These are phyloP conservation scores for Physaria fendleri DNA, from an alignment of 345 rosid genomes.

Conservation along the genomic window DNA sequence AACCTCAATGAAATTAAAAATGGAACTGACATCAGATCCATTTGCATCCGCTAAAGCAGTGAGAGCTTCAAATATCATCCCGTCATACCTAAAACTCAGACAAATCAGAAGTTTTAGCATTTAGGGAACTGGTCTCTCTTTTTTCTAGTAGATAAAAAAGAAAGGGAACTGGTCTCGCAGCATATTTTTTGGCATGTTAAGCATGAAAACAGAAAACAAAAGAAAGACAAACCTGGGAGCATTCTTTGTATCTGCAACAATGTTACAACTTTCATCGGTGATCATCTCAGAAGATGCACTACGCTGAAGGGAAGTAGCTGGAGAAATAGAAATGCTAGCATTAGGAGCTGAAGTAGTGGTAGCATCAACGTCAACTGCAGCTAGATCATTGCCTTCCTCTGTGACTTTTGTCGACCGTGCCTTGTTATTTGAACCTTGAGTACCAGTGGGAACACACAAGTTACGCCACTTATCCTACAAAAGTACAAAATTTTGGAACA, in stretches of 20 bases:
- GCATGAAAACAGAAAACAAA: neutral
- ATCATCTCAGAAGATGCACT: conserved; percentile 20
- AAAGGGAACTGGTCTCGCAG: neutral
- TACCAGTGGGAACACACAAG: conserved; percentile 42
- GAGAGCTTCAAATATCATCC: conserved; percentile 79
- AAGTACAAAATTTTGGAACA: neutral
- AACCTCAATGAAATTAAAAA: conserved; percentile 66
- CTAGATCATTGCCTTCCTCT: conserved; percentile 17
- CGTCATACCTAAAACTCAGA: conserved; percentile 53
- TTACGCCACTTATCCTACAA: conserved; percentile 94
- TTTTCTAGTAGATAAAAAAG: no score
- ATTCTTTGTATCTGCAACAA: conserved; percentile 22
- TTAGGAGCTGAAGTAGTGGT: neutral
- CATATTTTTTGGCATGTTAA: neutral
- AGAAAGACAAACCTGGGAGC: conserved; percentile 24
- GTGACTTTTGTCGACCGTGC: conserved; percentile 44
- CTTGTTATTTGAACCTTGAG: conserved; percentile 52
- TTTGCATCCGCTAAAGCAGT: conserved; percentile 46
- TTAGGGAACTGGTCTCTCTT: no score
- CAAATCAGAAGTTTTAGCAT: neutral
- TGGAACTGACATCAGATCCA: conserved; percentile 59
- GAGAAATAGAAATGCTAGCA: neutral
- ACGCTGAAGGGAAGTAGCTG: neutral
- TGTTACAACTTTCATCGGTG: conserved; percentile 6
- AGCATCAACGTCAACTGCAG: neutral